Evolutionary conservation across 2,329 filamentous ascomycete genomes (phyloP).

Genomic region (Pseudogymnoascus sp.): DNA sequence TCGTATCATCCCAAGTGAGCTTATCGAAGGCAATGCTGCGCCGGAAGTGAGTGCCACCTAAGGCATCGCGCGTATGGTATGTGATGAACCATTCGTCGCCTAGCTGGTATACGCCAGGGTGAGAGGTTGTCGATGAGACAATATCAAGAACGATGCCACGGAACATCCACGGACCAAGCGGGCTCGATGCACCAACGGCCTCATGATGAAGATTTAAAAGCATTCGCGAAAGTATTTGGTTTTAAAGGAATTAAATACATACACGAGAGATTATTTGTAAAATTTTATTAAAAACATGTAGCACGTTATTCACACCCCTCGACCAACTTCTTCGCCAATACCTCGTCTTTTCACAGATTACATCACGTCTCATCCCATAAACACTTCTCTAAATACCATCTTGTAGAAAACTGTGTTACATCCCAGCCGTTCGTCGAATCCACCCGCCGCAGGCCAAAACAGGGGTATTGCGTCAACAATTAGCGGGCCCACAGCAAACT

Average conservation of each 20-base stretch:
- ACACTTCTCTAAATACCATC: too few relatives aligned
- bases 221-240: too few relatives aligned
- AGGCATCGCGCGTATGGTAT: slow-evolving; percentile 31
- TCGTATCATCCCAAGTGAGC: slow-evolving; percentile 28
- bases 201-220: too few relatives aligned
- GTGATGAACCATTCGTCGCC: slow-evolving; percentile 27
- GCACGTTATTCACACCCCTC: too few relatives aligned
- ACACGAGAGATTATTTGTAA: too few relatives aligned
- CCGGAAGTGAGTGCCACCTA: slow-evolving; percentile 29
- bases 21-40: slow-evolving; percentile 30
- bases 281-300: too few relatives aligned
- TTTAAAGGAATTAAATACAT: too few relatives aligned
- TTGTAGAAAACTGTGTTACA: too few relatives aligned
- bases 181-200: background rate
- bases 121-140: slow-evolving; percentile 31
- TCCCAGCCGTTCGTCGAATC: too few relatives aligned
- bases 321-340: too few relatives aligned
- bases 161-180: slow-evolving; percentile 28
- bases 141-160: slow-evolving; percentile 28
- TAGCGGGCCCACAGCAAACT: background rate
- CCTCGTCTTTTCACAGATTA: too few relatives aligned
- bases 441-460: background rate
- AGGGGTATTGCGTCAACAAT: background rate
- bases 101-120: slow-evolving; percentile 28
- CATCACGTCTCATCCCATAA: too few relatives aligned